phyloP scores from a whole-genome alignment of 345 rosid genomes.

The Rhodamnia argentea region DNA sequence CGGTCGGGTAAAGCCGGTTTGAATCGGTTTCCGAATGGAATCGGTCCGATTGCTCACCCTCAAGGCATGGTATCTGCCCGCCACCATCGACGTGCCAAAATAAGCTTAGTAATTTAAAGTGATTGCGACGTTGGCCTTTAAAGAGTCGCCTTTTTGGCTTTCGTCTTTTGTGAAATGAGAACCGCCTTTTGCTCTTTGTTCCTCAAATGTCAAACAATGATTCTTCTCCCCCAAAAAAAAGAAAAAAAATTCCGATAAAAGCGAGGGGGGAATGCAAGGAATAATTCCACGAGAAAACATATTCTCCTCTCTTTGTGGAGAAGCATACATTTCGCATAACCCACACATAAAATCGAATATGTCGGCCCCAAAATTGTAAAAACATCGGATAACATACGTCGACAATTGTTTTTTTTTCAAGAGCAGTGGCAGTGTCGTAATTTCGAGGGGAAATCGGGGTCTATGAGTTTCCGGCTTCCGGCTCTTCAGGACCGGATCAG shows the following conservation, averaged over 20 bases:
- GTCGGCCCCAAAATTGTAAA: not conserved
- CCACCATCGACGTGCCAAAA: not conserved
- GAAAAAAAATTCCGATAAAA: not conserved
- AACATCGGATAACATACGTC: not conserved
- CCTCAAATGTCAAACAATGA: not conserved
- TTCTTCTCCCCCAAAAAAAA: not conserved
- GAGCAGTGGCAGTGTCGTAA: not conserved
- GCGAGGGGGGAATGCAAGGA: not conserved
- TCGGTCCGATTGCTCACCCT: not conserved
- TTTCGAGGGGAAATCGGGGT: not conserved
- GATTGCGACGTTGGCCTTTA: not conserved
- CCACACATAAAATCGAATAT: not conserved
- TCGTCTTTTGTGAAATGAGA: not conserved
- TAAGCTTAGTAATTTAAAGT: not conserved
- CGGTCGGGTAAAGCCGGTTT: rapidly evolving
- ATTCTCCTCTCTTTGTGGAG: not conserved
- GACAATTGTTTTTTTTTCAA: not conserved
- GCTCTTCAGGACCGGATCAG: not conserved
- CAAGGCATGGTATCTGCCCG: not conserved
- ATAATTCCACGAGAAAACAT: not conserved
- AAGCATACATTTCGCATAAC: not conserved
- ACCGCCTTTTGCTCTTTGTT: not conserved
- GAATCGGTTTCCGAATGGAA: not conserved
- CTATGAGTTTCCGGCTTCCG: not conserved
- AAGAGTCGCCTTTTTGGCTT: not conserved